Evolutionary conservation across 148 eudicot genomes (phyloP), one percentile per base, ranked within the genome.

Genomic region (Heliosperma pusillum): DNA sequence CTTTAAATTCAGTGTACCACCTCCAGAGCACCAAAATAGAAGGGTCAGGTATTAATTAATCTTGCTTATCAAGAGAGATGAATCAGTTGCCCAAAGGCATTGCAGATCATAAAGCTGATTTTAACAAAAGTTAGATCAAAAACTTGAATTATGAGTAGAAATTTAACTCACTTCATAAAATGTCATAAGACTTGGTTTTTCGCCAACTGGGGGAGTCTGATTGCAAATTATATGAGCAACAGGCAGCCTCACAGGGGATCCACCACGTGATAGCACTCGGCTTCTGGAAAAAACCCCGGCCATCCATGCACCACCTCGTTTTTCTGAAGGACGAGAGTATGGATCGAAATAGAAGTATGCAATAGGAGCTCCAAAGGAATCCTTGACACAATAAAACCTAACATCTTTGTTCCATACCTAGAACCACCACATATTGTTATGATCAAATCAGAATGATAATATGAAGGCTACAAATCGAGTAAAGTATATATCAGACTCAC

Each of bases 231-330:
- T 89, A 80, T 88, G 96, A 30, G 99, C 97, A 87, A 92, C 90
- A 79, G 99, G 99, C 82, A 95, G 81, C 84, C 99, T 90, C 76
- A 86, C 87, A 87, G 92, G 89, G 74, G 83, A 74, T 78, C 88
- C 91, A 80, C 89, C 87, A 25, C 70, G 88, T 70, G 99, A 88
- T 66, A 90, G 79, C 70, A 90, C 85, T 74, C 93, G 96, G 72
- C 99, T 95, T 77, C 99, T 86, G 74, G 88, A 84, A 81, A 90
- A 82, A 73, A 92, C 99, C 83, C 91, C 99, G 77, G 83, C 83
- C 99, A 95, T 95, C 99, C 99, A 95, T 59, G 99, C 99, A 81
- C 99, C 99, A 74, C 97, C 99, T 64, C 88, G 84, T 74, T 95
- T 95, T 77, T 95, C 99, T 72, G 99, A 87, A 76, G 99, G 99